phyloP scores from a whole-genome alignment of 305 asterid species.

The Rubia tinctorum region DNA sequence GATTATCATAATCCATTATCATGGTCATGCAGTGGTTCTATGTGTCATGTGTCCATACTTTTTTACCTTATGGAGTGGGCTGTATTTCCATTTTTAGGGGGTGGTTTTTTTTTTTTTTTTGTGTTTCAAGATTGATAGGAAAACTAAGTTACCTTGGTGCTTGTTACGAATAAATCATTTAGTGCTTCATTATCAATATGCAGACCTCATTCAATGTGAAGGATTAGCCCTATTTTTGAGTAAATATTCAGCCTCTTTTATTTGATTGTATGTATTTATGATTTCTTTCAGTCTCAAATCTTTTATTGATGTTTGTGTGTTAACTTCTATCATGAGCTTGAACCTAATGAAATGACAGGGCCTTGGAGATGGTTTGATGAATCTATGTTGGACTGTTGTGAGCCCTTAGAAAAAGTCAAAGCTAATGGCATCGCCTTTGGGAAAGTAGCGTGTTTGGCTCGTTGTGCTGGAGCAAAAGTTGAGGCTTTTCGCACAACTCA shows the following conservation, averaged over 20 bases:
- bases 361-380: constrained; percentile 99
- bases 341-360: constrained; percentile 43
- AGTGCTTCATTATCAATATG: neutral
- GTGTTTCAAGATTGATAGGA: neutral
- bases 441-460: constrained; percentile 93
- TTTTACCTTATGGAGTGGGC: neutral
- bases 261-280: constrained; percentile 1
- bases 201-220: neutral
- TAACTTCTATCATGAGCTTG: constrained; percentile 10
- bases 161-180: neutral
- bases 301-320: constrained; percentile 4
- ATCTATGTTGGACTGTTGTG: constrained; percentile 96
- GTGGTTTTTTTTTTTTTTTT: no score
- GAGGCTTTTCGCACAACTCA: constrained; percentile 87
- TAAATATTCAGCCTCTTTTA: neutral
- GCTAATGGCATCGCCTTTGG: constrained; percentile 90
- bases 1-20: neutral
- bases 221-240: neutral
- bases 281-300: constrained; percentile 1
- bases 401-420: constrained; percentile 89
- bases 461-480: constrained; percentile 96
- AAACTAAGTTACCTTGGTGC: neutral
- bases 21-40: neutral
- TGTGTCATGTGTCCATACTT: neutral
- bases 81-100: neutral